Percentiles rank a stretch among this genome's conserved stretches.
phyloP scores from a whole-genome alignment of 2,329 filamentous ascomycete species.

The Graphilbum fragrans region DNA sequence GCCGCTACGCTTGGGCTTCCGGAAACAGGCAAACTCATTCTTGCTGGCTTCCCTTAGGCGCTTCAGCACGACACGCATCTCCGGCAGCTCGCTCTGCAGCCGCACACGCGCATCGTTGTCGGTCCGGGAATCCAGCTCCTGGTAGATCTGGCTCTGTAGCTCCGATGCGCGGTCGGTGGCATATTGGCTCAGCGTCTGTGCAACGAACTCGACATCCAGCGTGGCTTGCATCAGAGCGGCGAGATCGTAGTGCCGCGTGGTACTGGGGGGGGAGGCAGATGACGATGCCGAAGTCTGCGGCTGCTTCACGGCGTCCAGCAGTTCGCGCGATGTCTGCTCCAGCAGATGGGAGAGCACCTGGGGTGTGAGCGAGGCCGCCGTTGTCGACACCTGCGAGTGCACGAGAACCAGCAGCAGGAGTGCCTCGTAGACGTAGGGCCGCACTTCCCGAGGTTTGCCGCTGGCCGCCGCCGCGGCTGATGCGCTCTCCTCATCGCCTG shows the following conservation, averaged over 20 bases:
- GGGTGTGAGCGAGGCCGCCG: conserved; percentile 60
- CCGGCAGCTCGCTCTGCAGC: conserved; percentile 77
- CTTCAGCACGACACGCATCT: conserved; percentile 82
- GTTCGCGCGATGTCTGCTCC: conserved; percentile 64
- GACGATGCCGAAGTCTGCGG: conserved; percentile 24
- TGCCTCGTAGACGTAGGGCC: conserved; percentile 79
- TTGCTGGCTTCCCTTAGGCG: conserved; percentile 67
- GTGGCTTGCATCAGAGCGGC: conserved; percentile 90
- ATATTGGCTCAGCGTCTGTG: conserved; percentile 84
- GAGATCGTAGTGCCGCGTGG: conserved; percentile 54
- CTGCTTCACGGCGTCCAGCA: conserved; percentile 68
- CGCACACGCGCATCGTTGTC: conserved; percentile 72
- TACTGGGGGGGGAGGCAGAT: neutral
- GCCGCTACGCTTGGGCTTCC: conserved; percentile 41
- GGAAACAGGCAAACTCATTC: conserved; percentile 81
- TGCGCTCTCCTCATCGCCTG: conserved; percentile 29
- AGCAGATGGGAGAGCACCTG: conserved; percentile 80
- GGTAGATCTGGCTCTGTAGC: conserved; percentile 75
- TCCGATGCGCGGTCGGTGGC: conserved; percentile 72
- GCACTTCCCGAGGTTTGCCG: conserved; percentile 55
- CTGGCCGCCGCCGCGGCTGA: conserved; percentile 41
- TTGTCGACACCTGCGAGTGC: conserved; percentile 80
- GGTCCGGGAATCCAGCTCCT: conserved; percentile 78
- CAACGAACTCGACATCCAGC: conserved; percentile 91
- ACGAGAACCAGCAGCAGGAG: conserved; percentile 80